phyloP scores from a whole-genome alignment of 2,329 filamentous ascomycete species.

The Scolecobasidium constrictum region DNA sequence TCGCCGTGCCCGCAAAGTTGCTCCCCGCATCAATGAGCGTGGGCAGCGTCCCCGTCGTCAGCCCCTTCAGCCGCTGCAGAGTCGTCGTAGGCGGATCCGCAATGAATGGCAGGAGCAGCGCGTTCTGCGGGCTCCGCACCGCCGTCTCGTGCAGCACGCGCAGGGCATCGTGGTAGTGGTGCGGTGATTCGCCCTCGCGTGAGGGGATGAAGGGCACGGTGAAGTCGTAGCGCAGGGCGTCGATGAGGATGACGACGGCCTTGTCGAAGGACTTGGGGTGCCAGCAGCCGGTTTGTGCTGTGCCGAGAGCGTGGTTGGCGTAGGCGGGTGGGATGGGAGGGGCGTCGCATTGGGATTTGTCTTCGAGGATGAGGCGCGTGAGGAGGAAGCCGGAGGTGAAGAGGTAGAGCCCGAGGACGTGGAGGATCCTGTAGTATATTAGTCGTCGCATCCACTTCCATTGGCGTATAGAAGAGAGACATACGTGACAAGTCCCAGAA shows the following conservation, averaged over 20 bases:
- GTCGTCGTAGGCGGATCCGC: conserved; percentile 94
- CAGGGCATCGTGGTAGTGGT: conserved; percentile 77
- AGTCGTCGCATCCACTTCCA: too few species aligned
- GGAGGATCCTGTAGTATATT: conserved; percentile 51
- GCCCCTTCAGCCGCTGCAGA: conserved; percentile 79
- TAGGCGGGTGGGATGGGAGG: conserved; percentile 42
- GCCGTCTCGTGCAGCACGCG: conserved; percentile 80
- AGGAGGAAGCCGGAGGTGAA: conserved; percentile 94
- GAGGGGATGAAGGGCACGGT: conserved; percentile 63
- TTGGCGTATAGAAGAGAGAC: too few species aligned
- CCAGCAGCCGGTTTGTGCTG: conserved; percentile 68
- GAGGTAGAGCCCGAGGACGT: conserved; percentile 72
- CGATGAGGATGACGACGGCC: conserved; percentile 80
- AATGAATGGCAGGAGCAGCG: conserved; percentile 88
- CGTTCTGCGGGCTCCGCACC: conserved; percentile 61
- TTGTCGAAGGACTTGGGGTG: conserved; percentile 89
- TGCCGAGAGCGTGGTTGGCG: conserved; percentile 23
- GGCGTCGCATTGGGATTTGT: conserved; percentile 65
- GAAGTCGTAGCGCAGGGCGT: conserved; percentile 94
- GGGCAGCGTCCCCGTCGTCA: conserved; percentile 89
- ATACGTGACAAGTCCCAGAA: conserved; percentile 60
- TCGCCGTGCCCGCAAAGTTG: conserved; percentile 89
- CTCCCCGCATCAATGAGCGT: conserved; percentile 91
- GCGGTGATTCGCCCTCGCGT: conserved; percentile 34
- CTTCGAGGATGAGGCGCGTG: conserved; percentile 69